A percentile compares a stretch with the other conserved stretches of the same genome.
phyloP scores from a whole-genome alignment of 148 eudicot species.

The Rheum nobile region DNA sequence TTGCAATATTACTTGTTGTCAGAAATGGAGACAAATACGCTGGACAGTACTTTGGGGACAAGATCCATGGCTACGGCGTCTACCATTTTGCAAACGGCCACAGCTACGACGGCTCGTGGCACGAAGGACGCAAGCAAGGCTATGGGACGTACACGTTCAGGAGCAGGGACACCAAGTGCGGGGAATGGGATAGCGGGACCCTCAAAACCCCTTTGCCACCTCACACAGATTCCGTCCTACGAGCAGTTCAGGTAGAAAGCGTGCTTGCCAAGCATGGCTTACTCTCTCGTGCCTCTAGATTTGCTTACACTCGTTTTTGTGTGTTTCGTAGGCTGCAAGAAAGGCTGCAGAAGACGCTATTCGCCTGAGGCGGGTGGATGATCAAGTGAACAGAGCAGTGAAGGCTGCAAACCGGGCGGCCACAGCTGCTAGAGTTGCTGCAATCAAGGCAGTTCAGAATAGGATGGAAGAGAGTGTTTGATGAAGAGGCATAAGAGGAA shows the following conservation, averaged over 20 bases:
- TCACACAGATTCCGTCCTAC: slow-evolving; percentile 47
- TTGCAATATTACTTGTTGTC: background rate
- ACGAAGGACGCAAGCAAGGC: slow-evolving; percentile 89
- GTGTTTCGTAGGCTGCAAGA: slow-evolving; percentile 55
- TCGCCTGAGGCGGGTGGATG: slow-evolving; percentile 53
- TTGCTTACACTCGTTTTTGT: background rate
- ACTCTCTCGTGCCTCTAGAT: background rate
- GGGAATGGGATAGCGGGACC: slow-evolving; percentile 81
- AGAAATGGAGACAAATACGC: slow-evolving; percentile 93
- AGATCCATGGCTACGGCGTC: slow-evolving; percentile 90
- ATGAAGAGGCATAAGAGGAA: slow-evolving; percentile 25
- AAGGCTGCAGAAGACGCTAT: slow-evolving; percentile 68
- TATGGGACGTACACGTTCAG: slow-evolving; percentile 78
- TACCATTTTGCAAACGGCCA: slow-evolving; percentile 89
- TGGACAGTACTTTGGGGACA: slow-evolving; percentile 93
- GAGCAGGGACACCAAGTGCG: slow-evolving; percentile 57
- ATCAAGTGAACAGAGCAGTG: slow-evolving; percentile 75
- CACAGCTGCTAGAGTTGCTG: slow-evolving; percentile 88
- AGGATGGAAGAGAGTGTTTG: slow-evolving; percentile 47
- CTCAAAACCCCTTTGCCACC: slow-evolving; percentile 47
- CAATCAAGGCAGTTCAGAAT: slow-evolving; percentile 89
- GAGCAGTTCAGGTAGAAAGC: slow-evolving; percentile 61
- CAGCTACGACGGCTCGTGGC: slow-evolving; percentile 89
- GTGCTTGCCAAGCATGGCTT: background rate
- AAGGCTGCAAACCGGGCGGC: slow-evolving; percentile 86